These are phyloP conservation scores for Sclerotiophoma versabilis DNA, from an alignment of 2,329 filamentous ascomycete species.

Conservation along the genomic window DNA sequence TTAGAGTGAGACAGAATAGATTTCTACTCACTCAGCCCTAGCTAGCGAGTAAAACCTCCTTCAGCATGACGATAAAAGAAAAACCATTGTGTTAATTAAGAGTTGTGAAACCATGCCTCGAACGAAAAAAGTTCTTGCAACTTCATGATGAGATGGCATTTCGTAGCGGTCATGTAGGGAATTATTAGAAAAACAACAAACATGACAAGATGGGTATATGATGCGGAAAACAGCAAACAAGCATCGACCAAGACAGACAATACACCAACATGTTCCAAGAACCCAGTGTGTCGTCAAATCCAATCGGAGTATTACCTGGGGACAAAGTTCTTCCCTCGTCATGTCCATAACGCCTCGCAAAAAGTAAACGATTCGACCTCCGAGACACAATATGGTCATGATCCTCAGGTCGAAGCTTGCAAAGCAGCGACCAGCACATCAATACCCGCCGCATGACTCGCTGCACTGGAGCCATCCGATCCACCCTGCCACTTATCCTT, in stretches of 20 bases:
- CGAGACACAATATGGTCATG: background rate
- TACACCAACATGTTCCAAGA: background rate
- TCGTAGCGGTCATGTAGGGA: background rate
- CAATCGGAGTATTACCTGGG: background rate
- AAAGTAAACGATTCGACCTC: conserved; percentile 2
- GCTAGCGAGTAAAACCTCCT: background rate
- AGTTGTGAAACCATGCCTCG: background rate
- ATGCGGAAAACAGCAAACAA: background rate
- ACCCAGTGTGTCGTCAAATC: background rate
- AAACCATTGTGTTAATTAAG: background rate
- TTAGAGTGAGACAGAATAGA: background rate
- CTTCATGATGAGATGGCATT: no score
- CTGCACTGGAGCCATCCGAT: conserved; percentile 57
- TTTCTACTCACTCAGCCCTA: background rate
- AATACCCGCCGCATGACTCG: conserved; percentile 69
- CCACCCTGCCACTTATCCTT: conserved; percentile 68
- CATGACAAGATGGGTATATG: conserved; percentile 9
- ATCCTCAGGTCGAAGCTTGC: conserved; percentile 6
- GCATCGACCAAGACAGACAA: background rate
- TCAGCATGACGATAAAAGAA: background rate
- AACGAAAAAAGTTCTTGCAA: no score
- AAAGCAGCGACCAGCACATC: conserved; percentile 67
- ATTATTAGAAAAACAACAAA: background rate
- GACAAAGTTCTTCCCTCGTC: background rate
- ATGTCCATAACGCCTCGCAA: background rate